Evolutionary conservation across 257 asterid species (phyloP), one percentile per base, ranked within the genome.

Genomic region (Perilla frutescens): DNA sequence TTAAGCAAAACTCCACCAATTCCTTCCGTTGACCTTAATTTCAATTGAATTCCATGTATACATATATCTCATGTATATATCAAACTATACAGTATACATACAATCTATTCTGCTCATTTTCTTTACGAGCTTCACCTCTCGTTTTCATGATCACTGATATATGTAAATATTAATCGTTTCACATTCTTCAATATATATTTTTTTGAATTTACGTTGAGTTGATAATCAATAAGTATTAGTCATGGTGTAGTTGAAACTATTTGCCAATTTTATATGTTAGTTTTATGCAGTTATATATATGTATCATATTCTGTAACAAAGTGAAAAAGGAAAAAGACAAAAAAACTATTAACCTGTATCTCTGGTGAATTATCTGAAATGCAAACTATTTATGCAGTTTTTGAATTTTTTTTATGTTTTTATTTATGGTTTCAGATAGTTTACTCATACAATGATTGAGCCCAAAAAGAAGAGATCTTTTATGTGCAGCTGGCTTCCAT

Each of bases 381-480:
- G 31, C 15, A 6, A 20, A 20, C 26, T 20, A 20, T 20, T 20
- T 20, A 20, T 20, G 26, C 9, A 53, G 40, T 3, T 44, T 11
- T 5, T 31, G 10, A 2, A 7, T 62, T 37, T 4, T 4, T 20
- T 7, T 3, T 44, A n/a, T 20, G 26, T 20, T 20, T 20, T 20
- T 20, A 20, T 20, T 20, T 10, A 48, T 65, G 43, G 0, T 77
- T 65, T 68, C 76, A 67, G 85, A 72, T 72, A 41, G 60, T 41
- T 20, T 72, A 7, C 13, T 65, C 72, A 60, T 55, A 63, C 39
- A 48, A 77, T 61, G 81, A 50, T 73, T 76, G 84, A 83, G 5
- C 39, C 82, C 39, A 84, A 65, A 73, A 87, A 44, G 84, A 66
- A 70, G 74, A 78, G 81, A 71, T 67, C 88, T 12, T 76, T 78